phyloP scores from a whole-genome alignment of 176 grass and related monocot genomes.

The Zoysia japonica region DNA sequence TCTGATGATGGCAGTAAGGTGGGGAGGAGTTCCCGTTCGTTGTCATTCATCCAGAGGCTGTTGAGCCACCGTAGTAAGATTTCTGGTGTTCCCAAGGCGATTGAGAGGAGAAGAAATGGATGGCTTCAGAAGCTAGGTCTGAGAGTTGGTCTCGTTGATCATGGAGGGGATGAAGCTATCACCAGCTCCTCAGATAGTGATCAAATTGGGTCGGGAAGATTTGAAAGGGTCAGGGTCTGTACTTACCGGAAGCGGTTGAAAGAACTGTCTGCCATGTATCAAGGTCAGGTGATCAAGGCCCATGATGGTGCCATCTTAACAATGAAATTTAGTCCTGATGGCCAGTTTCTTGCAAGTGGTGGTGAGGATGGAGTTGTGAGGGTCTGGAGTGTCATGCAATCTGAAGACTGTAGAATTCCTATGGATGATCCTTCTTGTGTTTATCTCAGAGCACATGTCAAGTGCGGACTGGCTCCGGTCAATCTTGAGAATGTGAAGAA shows the following conservation, averaged over 20 bases:
- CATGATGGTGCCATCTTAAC: slow-evolving; percentile 75
- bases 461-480: slow-evolving; percentile 44
- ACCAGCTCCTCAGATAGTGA: slow-evolving; percentile 53
- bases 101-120: slow-evolving; percentile 55
- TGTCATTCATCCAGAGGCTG: slow-evolving; percentile 49
- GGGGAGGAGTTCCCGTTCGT: slow-evolving; percentile 41
- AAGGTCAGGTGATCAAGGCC: slow-evolving; percentile 65
- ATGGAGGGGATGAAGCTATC: slow-evolving; percentile 45
- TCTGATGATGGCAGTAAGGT: slow-evolving; percentile 43
- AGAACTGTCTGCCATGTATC: slow-evolving; percentile 68
- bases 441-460: slow-evolving; percentile 52
- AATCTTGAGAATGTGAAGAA: slow-evolving; percentile 34
- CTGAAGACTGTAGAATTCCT: slow-evolving; percentile 48
- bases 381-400: slow-evolving; percentile 65
- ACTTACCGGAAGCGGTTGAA: slow-evolving; percentile 58
- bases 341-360: slow-evolving; percentile 62
- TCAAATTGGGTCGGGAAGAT: slow-evolving; percentile 35
- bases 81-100: slow-evolving; percentile 27
- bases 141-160: slow-evolving; percentile 42
- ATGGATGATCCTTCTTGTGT: slow-evolving; percentile 62
- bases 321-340: slow-evolving; percentile 80
- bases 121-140: slow-evolving; percentile 75
- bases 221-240: slow-evolving; percentile 63
- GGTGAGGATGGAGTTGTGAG: slow-evolving; percentile 73
- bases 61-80: slow-evolving; percentile 39